Percentiles rank a stretch among this genome's conserved stretches.
phyloP scores from a whole-genome alignment of 1,139 yeast species.

The Candida neerlandica region DNA sequence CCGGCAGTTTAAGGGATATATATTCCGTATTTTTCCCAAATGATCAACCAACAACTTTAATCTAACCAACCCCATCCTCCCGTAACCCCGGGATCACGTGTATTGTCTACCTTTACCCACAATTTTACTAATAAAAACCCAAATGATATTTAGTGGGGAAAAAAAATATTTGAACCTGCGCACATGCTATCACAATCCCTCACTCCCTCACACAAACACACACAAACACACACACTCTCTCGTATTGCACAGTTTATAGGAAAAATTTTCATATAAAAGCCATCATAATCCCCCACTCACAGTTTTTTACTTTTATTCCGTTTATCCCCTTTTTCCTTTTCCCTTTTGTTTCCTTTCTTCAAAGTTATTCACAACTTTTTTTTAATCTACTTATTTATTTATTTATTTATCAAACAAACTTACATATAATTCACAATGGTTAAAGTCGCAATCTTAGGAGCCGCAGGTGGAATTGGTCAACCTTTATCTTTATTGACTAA shows the following conservation, averaged over 20 bases:
- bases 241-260: neutral
- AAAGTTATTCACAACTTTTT: neutral
- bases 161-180: conserved; percentile 1
- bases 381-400: neutral
- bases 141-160: neutral
- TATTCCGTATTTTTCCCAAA: neutral
- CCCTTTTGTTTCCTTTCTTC: conserved; percentile 7
- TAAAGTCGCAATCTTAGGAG: conserved; percentile 90
- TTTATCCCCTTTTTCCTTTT: neutral
- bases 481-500: conserved; percentile 90
- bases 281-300: neutral
- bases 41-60: neutral
- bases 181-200: conserved; percentile 1
- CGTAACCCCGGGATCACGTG: conserved; percentile 3
- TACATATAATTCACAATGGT: conserved; percentile 28
- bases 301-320: neutral
- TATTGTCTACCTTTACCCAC: neutral
- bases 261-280: neutral
- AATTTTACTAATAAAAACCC: neutral
- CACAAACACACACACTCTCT: neutral
- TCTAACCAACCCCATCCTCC: neutral
- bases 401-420: conserved; percentile 1
- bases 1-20: neutral
- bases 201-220: neutral
- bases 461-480: conserved; percentile 99